Conservation (phyloP, 805 yeast genomes). For the Barnettozyma californica region DNA sequence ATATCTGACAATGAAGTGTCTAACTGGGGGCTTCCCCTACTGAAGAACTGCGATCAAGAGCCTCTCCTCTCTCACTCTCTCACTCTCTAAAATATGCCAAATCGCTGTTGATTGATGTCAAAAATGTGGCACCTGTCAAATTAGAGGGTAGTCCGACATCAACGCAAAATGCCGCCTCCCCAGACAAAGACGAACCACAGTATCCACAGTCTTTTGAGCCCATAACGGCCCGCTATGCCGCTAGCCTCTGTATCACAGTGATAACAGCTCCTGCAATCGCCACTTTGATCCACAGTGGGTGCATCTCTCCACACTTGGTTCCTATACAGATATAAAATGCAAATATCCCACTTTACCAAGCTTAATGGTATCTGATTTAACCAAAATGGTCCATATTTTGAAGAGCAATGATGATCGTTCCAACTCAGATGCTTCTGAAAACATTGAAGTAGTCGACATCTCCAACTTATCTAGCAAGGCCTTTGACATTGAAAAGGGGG, state of each 20-base stretch:
- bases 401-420: background rate
- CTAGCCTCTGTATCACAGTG: too few species aligned
- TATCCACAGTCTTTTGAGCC: background rate
- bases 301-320: background rate
- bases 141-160: too few species aligned
- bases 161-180: background rate
- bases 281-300: background rate
- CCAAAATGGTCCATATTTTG: background rate
- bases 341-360: background rate
- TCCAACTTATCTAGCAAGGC: background rate
- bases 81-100: background rate
- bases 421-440: background rate
- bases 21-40: too few species aligned
- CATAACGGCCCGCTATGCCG: too few species aligned
- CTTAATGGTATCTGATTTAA: background rate
- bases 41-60: too few species aligned
- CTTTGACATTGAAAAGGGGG: background rate
- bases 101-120: background rate
- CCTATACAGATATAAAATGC: background rate
- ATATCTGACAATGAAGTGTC: too few species aligned
- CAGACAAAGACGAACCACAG: background rate
- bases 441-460: slow-evolving; percentile 4
- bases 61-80: too few species aligned
- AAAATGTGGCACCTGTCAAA: background rate
- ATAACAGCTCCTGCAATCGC: background rate